These are phyloP conservation scores for Sporothrix euskadiensis DNA, from an alignment of 2,329 filamentous ascomycete genomes.

Conservation along the genomic window DNA sequence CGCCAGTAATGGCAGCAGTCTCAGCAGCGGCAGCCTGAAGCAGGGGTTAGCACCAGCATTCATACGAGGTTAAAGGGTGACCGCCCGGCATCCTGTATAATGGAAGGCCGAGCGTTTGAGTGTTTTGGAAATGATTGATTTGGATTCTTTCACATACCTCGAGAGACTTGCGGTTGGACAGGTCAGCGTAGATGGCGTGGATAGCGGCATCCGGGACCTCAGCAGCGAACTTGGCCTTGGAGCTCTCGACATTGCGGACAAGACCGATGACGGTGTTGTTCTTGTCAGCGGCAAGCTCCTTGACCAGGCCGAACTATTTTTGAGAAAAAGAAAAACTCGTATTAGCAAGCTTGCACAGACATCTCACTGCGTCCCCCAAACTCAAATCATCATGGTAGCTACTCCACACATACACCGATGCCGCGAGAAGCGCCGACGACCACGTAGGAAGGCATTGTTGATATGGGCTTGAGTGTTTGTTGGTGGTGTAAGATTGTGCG, in stretches of 20 bases:
- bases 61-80: neutral
- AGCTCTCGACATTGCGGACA: constrained; percentile 48
- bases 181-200: constrained; percentile 49
- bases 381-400: too few relatives aligned
- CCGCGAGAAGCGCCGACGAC: constrained; percentile 34
- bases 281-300: constrained; percentile 47
- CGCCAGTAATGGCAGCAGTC: constrained; percentile 41
- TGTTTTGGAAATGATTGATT: neutral
- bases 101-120: neutral
- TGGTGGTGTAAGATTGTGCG: neutral
- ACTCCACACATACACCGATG: constrained; percentile 33
- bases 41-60: neutral
- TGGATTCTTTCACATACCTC: constrained; percentile 35
- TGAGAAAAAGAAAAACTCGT: neutral
- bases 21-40: constrained; percentile 35
- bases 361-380: neutral
- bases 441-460: constrained; percentile 34
- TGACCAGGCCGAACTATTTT: constrained; percentile 51
- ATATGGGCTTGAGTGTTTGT: neutral
- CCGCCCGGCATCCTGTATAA: neutral
- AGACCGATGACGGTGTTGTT: constrained; percentile 50
- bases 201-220: constrained; percentile 48
- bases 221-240: constrained; percentile 46
- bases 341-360: neutral
- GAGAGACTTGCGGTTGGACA: constrained; percentile 44